Evolutionary conservation across 2,329 filamentous ascomycete species (phyloP), one percentile per base, ranked within the genome.

Genomic region (Raffaelea deltoideospora): DNA sequence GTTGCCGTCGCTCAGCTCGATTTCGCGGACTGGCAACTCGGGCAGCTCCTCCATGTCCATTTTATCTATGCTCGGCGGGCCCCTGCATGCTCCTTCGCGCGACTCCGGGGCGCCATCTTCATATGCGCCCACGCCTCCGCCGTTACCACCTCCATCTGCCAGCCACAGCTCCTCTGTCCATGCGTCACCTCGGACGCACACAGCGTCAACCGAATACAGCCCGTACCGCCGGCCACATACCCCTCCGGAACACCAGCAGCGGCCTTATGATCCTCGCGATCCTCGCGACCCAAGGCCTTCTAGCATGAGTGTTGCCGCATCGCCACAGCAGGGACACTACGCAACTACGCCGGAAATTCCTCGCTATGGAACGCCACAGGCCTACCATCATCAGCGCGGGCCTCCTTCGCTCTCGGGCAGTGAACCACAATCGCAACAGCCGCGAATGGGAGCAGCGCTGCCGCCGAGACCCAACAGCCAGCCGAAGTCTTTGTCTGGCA

Each of bases 221-320:
- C 64, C 68, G 5, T 79, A 70, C 52, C 67, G 77, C 43, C 66
- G 79, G 41, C 79, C 79, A 3, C 75, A 81, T 40, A 85, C 79
- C 0, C 80, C 44, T 5, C 38, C 80, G n/a, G 79, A 85, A 31
- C 74, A 76, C 42, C 62, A 67, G 33, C 62, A 67, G 33, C 65
- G 71, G 47, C 59, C 60, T 38, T 72, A 73, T 57, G 63, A 74
- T 39, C 33, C 50, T 37, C 48, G 60, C 45, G 53, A 56, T 46
- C 51, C 50, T 44, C 41, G 46, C 10, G 52, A 63, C 42, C 58
- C 56, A 28, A 58, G 67, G 48, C 59, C 58, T 3, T 61, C 60
- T 14, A 61, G 59, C 5, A 71, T 69, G 13, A 67, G 67, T 4
- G 31, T 45, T 7, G 33, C 23, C 20, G 41, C 41, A 2, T 45